Percentiles rank a stretch among this genome's conserved stretches.
Evolutionary conservation across 345 rosid species (phyloP).

Genomic region (Crucihimalaya himalaica): DNA sequence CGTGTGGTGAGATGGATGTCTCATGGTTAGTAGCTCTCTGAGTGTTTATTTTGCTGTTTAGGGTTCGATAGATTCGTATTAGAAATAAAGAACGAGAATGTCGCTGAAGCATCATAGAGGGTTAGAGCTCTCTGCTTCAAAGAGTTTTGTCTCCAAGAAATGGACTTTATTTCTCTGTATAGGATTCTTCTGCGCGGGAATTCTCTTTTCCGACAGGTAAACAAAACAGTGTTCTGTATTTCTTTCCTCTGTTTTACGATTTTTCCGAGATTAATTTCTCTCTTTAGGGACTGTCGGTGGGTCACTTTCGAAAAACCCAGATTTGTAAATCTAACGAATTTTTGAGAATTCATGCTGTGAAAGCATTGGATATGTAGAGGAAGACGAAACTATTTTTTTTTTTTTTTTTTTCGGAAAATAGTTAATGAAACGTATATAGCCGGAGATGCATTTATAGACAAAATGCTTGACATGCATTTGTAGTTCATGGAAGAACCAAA

Average conservation of each 20-base stretch:
- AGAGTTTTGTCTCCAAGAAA: slow-evolving; percentile 66
- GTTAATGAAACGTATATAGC: background rate
- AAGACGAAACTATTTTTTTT: too few relatives aligned
- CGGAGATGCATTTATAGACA: slow-evolving; percentile 12
- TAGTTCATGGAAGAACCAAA: slow-evolving; percentile 11
- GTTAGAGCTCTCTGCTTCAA: slow-evolving; percentile 38
- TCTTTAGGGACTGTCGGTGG: slow-evolving; percentile 31
- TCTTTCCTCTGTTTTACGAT: slow-evolving; percentile 5
- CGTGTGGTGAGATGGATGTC: slow-evolving; percentile 25
- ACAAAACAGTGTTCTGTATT: slow-evolving; percentile 10
- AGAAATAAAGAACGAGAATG: slow-evolving; percentile 22
- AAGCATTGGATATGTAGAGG: background rate
- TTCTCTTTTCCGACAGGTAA: slow-evolving; percentile 91
- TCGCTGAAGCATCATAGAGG: slow-evolving; percentile 44
- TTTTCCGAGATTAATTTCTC: slow-evolving; percentile 8
- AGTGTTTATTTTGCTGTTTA: background rate
- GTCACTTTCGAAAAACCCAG: background rate
- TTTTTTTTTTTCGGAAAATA: background rate
- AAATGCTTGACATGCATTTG: background rate
- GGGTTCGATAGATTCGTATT: background rate
- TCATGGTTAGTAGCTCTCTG: slow-evolving; percentile 4
- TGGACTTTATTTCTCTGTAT: slow-evolving; percentile 82
- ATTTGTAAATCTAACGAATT: background rate
- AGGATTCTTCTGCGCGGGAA: slow-evolving; percentile 91
- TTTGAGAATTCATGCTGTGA: background rate